These are phyloP conservation scores for Chrysosporium queenslandicum DNA, from an alignment of 2,329 filamentous ascomycete species.

Conservation along the genomic window DNA sequence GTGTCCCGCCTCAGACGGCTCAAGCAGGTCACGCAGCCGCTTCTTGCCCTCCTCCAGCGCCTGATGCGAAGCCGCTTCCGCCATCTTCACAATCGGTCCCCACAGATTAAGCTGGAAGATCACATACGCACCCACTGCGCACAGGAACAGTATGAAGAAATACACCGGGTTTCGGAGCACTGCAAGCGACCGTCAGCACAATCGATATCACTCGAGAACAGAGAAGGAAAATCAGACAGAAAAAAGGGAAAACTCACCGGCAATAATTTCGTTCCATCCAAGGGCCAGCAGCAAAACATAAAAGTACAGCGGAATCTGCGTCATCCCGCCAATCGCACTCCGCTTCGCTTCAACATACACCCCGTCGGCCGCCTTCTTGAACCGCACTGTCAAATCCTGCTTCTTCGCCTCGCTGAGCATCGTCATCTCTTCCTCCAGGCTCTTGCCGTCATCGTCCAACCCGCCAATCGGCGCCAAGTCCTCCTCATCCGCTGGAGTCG, in stretches of 20 bases:
- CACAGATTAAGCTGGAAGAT: slow-evolving; percentile 92
- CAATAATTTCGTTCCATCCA: slow-evolving; percentile 97
- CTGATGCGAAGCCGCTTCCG: slow-evolving; percentile 75
- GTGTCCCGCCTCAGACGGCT: slow-evolving; percentile 72
- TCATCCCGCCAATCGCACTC: slow-evolving; percentile 88
- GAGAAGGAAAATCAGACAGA: background rate
- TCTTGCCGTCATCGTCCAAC: slow-evolving; percentile 89
- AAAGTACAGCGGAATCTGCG: slow-evolving; percentile 89
- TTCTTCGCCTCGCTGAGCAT: slow-evolving; percentile 83
- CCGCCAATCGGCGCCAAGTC: slow-evolving; percentile 82
- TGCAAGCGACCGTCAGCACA: slow-evolving; percentile 31
- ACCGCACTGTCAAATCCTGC: slow-evolving; percentile 82
- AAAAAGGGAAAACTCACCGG: slow-evolving; percentile 54
- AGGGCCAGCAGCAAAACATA: slow-evolving; percentile 79
- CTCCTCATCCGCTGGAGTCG: slow-evolving; percentile 76
- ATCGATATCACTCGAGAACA: too few relatives aligned
- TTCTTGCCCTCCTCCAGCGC: slow-evolving; percentile 87
- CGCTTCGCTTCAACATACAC: slow-evolving; percentile 98
- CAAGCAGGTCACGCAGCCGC: slow-evolving; percentile 78
- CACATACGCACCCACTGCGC: slow-evolving; percentile 68
- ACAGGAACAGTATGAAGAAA: slow-evolving; percentile 75
- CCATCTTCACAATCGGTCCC: slow-evolving; percentile 92
- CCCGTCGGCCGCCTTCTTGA: slow-evolving; percentile 97
- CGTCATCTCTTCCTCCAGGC: slow-evolving; percentile 90
- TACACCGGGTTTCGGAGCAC: slow-evolving; percentile 89